Base-by-base conservation (phyloP, 1,284 basidiomycete species). In the Melampsora medusae region DNA sequence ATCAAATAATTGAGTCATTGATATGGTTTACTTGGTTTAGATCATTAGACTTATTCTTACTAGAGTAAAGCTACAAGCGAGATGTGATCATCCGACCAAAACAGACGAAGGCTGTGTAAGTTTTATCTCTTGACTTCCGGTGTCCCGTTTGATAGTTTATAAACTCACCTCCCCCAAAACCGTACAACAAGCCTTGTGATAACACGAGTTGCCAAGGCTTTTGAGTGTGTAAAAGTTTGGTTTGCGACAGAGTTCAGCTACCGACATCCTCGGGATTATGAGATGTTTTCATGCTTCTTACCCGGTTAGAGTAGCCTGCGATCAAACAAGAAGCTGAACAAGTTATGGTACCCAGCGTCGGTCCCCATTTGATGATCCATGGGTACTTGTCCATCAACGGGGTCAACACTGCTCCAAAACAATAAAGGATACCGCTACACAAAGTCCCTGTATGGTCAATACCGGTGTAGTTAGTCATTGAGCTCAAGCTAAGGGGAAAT, bases 341-440 rank as follows among this genome's bases (percentile, higher is more conserved):
- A 31, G 61, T 28, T n/a, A 71, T 10, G 4, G 69, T 71, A 5
- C 69, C 69, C 42, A 64, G 9, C 3, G 69, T 64, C 10, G 69
- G 69, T 2, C 33, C 62, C 46, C 35, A 64, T 48, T 50, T 9
- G 2, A 56, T 48, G 12, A 35, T 35, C 16, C 6, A 49, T 1
- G 69, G 69, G 46, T 64, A 17, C 16, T 49, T 62, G 48, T 71
- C 69, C n/a, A 71, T 50, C 17, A 64, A n/a, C 16, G 59, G 50
- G 9, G 64, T 62, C 4, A 71, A 31, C n/a, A 71, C n/a, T 1
- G 69, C 62, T 7, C 69, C 69, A 53, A 64, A 28, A 28, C 69
- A 71, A 35, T 71, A 71, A 12, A 71, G 33, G 22, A 64, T 64
- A 14, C 69, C 69, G 28, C 48, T 71, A 33, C 60, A 71, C 6